Evolutionary conservation across 2,329 filamentous ascomycete species (phyloP).

Genomic region (Monosporascus sp.): DNA sequence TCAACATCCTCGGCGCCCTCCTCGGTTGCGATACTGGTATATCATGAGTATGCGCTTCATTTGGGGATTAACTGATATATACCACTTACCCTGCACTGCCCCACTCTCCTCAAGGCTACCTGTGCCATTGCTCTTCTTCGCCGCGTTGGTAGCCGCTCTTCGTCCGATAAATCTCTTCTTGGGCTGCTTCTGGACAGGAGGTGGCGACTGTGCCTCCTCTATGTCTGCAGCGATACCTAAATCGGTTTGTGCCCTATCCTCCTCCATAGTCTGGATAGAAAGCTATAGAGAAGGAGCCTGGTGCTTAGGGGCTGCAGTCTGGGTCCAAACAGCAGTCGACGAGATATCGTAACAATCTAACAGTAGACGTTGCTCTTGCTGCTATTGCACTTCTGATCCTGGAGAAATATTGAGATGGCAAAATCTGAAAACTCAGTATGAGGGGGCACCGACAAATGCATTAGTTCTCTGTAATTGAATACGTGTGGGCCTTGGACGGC

Average conservation of each 20-base stretch:
- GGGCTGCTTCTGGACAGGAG: conserved; percentile 56
- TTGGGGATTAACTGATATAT: background rate
- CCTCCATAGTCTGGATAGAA: conserved; percentile 54
- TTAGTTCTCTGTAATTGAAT: too few species aligned
- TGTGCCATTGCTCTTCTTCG: conserved; percentile 35
- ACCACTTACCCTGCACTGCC: conserved; percentile 60
- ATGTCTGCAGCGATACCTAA: conserved; percentile 65
- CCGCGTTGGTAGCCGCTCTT: conserved; percentile 61
- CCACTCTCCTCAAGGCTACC: conserved; percentile 51
- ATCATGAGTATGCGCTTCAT: conserved; percentile 1
- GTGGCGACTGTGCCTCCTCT: conserved; percentile 41
- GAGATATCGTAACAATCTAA: too few species aligned
- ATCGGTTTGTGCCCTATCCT: conserved; percentile 66
- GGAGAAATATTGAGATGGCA: too few species aligned
- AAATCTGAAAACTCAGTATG: too few species aligned
- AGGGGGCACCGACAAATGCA: too few species aligned
- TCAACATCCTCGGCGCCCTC: conserved; percentile 73
- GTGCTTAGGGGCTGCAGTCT: too few species aligned
- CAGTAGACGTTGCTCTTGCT: too few species aligned
- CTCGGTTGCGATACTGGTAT: conserved; percentile 62
- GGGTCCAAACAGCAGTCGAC: too few species aligned
- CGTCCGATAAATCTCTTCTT: conserved; percentile 90
- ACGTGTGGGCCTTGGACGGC: too few species aligned
- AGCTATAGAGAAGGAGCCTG: too few species aligned
- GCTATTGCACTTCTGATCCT: too few species aligned